A percentile compares a stretch with the other conserved stretches of the same genome.
phyloP scores from a whole-genome alignment of 139 green algal species.

The Pleodorina starrii region DNA sequence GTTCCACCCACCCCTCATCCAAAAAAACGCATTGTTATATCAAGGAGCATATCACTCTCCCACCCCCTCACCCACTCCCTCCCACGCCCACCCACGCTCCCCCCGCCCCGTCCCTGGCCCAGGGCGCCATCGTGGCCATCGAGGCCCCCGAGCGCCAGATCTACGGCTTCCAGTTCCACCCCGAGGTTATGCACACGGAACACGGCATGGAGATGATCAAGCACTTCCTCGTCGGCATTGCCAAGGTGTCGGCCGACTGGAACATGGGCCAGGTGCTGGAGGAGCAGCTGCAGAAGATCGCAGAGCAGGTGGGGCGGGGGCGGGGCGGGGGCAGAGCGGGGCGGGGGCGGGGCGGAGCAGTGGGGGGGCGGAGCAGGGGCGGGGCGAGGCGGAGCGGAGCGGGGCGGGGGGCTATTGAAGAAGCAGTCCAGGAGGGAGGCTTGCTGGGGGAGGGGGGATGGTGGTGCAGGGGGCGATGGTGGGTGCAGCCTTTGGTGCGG shows the following conservation, averaged over 20 bases:
- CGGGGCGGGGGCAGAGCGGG: no score
- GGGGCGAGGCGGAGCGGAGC: no score
- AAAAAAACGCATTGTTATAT: no score
- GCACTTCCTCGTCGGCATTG: conserved; percentile 93
- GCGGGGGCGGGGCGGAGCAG: background rate
- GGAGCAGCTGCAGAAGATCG: conserved; percentile 88
- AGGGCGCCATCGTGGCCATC: conserved; percentile 95
- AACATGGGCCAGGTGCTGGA: conserved; percentile 97
- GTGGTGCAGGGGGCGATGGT: no score
- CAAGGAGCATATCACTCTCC: no score
- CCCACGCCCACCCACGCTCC: no score
- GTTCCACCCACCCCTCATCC: no score
- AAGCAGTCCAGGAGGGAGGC: no score
- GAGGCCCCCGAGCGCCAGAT: conserved; percentile 85
- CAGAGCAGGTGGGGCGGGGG: conserved; percentile 61
- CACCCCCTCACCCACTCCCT: no score
- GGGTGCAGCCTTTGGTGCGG: no score
- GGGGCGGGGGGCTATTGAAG: no score
- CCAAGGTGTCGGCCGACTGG: conserved; percentile 84
- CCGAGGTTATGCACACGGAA: conserved; percentile 95
- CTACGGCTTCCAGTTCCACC: conserved; percentile 98
- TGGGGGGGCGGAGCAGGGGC: background rate
- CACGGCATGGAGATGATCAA: conserved; percentile 89
- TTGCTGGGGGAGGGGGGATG: no score
- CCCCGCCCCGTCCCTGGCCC: background rate